phyloP scores from a whole-genome alignment of 2,329 filamentous ascomycete species.

The Colletotrichum scovillei region DNA sequence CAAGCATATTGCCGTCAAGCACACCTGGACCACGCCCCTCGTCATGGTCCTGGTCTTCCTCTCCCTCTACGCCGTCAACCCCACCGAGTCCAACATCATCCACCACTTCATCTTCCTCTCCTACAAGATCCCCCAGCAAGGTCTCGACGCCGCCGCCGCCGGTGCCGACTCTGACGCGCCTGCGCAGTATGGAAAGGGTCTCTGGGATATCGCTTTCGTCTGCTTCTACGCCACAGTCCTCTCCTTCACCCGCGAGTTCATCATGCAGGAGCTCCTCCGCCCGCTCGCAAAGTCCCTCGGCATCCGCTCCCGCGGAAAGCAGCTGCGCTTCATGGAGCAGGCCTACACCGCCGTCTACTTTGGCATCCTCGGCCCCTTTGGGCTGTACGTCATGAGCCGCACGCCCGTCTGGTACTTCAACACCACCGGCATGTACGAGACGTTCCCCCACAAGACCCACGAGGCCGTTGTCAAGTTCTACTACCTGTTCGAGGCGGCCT shows the following conservation, averaged over 20 bases:
- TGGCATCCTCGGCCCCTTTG: constrained; percentile 72
- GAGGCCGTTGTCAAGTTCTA: constrained; percentile 77
- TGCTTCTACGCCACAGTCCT: constrained; percentile 78
- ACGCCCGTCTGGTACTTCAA: constrained; percentile 82
- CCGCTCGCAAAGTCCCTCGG: constrained; percentile 70
- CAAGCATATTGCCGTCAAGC: constrained; percentile 35
- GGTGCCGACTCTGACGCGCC: constrained; percentile 44
- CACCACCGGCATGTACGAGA: constrained; percentile 77
- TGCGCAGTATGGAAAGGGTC: constrained; percentile 77
- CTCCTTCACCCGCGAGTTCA: constrained; percentile 79
- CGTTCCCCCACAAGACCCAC: constrained; percentile 75
- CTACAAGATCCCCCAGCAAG: constrained; percentile 66
- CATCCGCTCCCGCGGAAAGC: constrained; percentile 71
- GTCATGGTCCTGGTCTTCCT: constrained; percentile 65
- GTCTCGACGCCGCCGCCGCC: constrained; percentile 42
- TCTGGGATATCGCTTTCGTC: constrained; percentile 75
- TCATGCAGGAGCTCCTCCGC: constrained; percentile 77
- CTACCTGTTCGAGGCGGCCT: constrained; percentile 79
- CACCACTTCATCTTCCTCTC: constrained; percentile 76
- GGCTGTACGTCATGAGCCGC: constrained; percentile 76
- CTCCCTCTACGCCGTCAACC: constrained; percentile 69
- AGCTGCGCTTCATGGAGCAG: constrained; percentile 80
- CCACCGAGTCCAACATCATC: constrained; percentile 72
- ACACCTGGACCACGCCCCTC: constrained; percentile 61
- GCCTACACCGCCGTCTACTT: constrained; percentile 81